Percentiles rank a stretch among this genome's conserved stretches.
Conservation (phyloP, 2,329 filamentous ascomycete species). For the Aspergillus candidus region DNA sequence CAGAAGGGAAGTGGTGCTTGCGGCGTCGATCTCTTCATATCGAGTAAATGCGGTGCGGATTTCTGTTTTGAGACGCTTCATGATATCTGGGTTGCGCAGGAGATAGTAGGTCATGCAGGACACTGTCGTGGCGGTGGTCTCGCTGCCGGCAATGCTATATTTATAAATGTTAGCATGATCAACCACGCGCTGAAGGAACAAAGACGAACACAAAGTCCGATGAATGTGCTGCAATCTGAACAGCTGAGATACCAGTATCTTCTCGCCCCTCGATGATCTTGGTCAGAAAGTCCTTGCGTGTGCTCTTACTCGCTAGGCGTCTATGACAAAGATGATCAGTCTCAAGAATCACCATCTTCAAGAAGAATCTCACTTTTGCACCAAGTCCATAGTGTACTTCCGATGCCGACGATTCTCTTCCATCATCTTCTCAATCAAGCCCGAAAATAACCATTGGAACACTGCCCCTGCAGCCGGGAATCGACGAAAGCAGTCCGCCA, state of each 20-base stretch:
- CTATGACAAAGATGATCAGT: too few relatives aligned
- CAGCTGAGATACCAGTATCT: conserved; percentile 1
- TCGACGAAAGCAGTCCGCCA: too few relatives aligned
- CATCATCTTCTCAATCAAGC: too few relatives aligned
- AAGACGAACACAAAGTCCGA: conserved; percentile 10
- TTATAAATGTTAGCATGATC: too few relatives aligned
- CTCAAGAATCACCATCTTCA: too few relatives aligned
- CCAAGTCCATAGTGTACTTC: too few relatives aligned
- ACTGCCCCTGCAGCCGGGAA: too few relatives aligned
- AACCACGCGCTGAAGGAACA: background rate
- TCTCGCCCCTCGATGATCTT: background rate
- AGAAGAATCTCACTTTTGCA: too few relatives aligned
- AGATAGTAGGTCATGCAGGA: background rate
- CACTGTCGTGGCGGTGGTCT: background rate
- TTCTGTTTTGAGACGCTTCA: background rate
- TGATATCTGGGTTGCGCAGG: background rate
- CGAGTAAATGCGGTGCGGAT: background rate
- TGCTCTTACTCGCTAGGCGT: too few relatives aligned
- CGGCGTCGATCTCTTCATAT: background rate
- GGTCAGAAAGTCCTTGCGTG: conserved; percentile 1
- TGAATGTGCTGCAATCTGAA: conserved; percentile 7
- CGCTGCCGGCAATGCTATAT: background rate
- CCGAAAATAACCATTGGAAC: too few relatives aligned
- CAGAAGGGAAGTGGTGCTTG: background rate
- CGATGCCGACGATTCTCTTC: too few relatives aligned